Evolutionary conservation across 2,329 filamentous ascomycete genomes (phyloP).

Genomic region (Chaetomium sp.): DNA sequence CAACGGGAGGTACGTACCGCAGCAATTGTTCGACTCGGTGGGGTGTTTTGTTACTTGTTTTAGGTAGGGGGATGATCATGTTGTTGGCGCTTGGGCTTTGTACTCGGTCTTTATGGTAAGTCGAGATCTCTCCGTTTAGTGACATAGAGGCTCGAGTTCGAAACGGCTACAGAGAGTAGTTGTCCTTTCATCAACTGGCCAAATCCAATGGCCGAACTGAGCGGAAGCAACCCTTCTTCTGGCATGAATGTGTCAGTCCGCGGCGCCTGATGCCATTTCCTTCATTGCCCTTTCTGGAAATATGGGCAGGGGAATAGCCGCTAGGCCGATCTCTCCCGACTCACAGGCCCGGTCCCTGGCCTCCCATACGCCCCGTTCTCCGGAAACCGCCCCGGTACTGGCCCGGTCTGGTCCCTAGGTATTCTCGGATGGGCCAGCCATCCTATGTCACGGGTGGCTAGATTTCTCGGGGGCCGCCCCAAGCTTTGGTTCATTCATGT

Average conservation of each 20-base stretch:
- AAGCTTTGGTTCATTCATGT: conserved; percentile 18
- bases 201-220: neutral
- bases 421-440: neutral
- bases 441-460: conserved; percentile 4
- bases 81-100: neutral
- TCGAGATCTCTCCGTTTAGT: too few relatives aligned
- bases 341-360: conserved; percentile 2
- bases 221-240: neutral
- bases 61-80: neutral
- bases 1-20: conserved; percentile 6
- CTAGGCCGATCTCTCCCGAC: conserved; percentile 27
- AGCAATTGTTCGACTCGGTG: neutral
- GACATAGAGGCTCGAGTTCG: too few relatives aligned
- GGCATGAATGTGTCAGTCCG: neutral
- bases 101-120: neutral
- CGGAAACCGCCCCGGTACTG: conserved; percentile 10
- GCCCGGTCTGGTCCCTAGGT: conserved; percentile 13
- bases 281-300: neutral
- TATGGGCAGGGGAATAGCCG: conserved; percentile 22
- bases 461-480: neutral
- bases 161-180: too few relatives aligned
- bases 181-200: too few relatives aligned
- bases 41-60: neutral
- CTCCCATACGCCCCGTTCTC: neutral
- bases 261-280: neutral